phyloP scores from a whole-genome alignment of 1,284 basidiomycete species.

The Ustilago esculenta region DNA sequence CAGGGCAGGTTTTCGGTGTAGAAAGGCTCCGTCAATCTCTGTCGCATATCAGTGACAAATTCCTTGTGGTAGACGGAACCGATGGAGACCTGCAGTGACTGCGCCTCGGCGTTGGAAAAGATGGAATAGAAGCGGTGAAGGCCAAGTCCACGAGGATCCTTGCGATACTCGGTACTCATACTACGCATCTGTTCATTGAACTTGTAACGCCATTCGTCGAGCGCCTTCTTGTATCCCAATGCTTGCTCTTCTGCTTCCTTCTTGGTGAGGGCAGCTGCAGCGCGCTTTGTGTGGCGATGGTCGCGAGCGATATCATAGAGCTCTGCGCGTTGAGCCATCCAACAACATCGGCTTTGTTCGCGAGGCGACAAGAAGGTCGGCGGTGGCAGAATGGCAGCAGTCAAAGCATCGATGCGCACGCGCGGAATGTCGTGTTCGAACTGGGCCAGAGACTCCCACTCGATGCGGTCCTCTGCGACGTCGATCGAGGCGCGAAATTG shows the following conservation, averaged over 20 bases:
- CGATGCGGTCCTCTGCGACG: slow-evolving; percentile 41
- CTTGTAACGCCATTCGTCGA: slow-evolving; percentile 46
- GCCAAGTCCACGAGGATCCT: slow-evolving; percentile 36
- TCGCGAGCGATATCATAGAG: slow-evolving; percentile 36
- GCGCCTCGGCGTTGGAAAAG: slow-evolving; percentile 39
- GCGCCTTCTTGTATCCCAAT: slow-evolving; percentile 25
- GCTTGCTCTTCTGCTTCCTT: slow-evolving; percentile 39
- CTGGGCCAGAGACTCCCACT: slow-evolving; percentile 37
- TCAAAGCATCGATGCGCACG: slow-evolving; percentile 14
- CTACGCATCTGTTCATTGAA: slow-evolving; percentile 47
- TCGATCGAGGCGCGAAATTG: slow-evolving; percentile 41
- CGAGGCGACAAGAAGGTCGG: slow-evolving; percentile 31
- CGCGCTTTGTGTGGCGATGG: slow-evolving; percentile 34
- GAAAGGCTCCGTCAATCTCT: slow-evolving; percentile 29
- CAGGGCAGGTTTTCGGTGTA: slow-evolving; percentile 24
- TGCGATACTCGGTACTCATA: slow-evolving; percentile 33
- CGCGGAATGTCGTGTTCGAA: slow-evolving; percentile 29
- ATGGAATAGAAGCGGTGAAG: slow-evolving; percentile 41
- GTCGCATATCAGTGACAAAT: slow-evolving; percentile 37
- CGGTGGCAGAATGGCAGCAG: slow-evolving; percentile 24
- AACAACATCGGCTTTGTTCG: slow-evolving; percentile 42
- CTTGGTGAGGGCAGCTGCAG: slow-evolving; percentile 25
- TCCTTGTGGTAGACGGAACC: slow-evolving; percentile 42
- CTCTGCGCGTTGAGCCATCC: slow-evolving; percentile 44
- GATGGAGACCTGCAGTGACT: slow-evolving; percentile 29